phyloP scores from a whole-genome alignment of 345 rosid species.

The Eucalyptus polyanthemos region DNA sequence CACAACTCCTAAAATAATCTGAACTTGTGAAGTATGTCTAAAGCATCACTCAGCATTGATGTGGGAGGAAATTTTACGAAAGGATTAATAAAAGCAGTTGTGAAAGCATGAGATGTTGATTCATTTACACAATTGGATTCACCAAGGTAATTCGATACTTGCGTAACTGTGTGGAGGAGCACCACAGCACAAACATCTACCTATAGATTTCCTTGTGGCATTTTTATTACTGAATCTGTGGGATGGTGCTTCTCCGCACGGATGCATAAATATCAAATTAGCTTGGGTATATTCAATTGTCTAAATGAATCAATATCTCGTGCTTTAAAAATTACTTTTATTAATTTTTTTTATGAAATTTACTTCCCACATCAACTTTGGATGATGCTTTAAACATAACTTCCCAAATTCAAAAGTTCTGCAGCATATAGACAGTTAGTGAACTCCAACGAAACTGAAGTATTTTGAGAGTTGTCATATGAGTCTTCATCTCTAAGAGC shows the following conservation, averaged over 20 bases:
- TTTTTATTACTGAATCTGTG: background rate
- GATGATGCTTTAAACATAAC: background rate
- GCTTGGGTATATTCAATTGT: background rate
- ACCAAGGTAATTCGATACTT: too few relatives aligned
- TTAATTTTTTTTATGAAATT: background rate
- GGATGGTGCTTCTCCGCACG: background rate
- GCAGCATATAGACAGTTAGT: background rate
- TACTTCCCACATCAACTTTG: background rate
- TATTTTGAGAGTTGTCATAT: background rate
- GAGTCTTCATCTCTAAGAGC: background rate
- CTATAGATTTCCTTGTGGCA: background rate
- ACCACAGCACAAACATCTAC: too few relatives aligned
- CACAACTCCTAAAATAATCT: too few relatives aligned
- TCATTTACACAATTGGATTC: too few relatives aligned
- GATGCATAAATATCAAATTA: too few relatives aligned
- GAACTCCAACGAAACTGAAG: background rate
- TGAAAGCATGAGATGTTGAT: too few relatives aligned
- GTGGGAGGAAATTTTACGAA: too few relatives aligned
- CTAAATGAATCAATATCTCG: too few relatives aligned
- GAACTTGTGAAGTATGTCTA: too few relatives aligned
- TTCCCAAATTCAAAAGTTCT: background rate
- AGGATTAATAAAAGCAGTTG: too few relatives aligned
- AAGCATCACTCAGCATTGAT: too few relatives aligned
- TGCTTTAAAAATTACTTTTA: background rate
- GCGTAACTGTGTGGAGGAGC: too few relatives aligned